phyloP scores from a whole-genome alignment of 1,139 yeast genomes.

The Debaryomycetaceae sp. region DNA sequence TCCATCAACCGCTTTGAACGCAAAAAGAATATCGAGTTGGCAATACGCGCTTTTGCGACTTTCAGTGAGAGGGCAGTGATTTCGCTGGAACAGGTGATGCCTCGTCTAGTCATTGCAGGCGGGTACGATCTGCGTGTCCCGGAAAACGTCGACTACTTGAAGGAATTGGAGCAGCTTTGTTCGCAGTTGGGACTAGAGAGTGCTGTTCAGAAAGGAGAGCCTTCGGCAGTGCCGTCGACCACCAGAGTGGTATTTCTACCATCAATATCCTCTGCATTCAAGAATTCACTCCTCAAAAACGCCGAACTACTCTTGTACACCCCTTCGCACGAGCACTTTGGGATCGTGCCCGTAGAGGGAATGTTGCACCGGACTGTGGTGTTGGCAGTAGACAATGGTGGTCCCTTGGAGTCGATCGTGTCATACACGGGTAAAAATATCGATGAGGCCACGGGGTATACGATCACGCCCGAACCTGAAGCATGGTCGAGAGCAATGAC shows the following conservation, averaged over 20 bases:
- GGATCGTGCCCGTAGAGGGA: conserved; percentile 94
- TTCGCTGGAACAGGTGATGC: conserved; percentile 8
- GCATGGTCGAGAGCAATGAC: conserved; percentile 57
- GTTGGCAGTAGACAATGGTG: conserved; percentile 80
- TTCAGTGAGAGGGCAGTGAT: conserved; percentile 15
- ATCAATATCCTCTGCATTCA: conserved; percentile 57
- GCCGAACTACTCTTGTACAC: conserved; percentile 69
- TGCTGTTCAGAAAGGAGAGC: conserved; percentile 39
- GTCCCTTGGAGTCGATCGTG: conserved; percentile 78
- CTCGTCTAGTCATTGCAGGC: conserved; percentile 68
- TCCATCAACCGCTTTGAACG: conserved; percentile 85
- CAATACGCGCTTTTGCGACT: conserved; percentile 52
- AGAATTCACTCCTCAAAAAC: conserved; percentile 48
- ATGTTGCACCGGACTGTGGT: conserved; percentile 81
- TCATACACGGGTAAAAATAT: conserved; percentile 27
- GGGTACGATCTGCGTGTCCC: conserved; percentile 73
- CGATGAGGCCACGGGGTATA: conserved; percentile 64
- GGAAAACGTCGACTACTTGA: conserved; percentile 68
- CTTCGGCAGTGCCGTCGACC: conserved; percentile 22
- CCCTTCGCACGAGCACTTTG: conserved; percentile 89
- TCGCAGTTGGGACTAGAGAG: conserved; percentile 32
- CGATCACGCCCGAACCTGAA: conserved; percentile 40
- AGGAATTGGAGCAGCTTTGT: conserved; percentile 46
- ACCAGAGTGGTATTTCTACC: conserved; percentile 67
- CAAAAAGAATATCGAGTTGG: conserved; percentile 73